Evolutionary conservation across 148 eudicot genomes (phyloP), one percentile per base, ranked within the genome.

Genomic region (Rhododendron molle): DNA sequence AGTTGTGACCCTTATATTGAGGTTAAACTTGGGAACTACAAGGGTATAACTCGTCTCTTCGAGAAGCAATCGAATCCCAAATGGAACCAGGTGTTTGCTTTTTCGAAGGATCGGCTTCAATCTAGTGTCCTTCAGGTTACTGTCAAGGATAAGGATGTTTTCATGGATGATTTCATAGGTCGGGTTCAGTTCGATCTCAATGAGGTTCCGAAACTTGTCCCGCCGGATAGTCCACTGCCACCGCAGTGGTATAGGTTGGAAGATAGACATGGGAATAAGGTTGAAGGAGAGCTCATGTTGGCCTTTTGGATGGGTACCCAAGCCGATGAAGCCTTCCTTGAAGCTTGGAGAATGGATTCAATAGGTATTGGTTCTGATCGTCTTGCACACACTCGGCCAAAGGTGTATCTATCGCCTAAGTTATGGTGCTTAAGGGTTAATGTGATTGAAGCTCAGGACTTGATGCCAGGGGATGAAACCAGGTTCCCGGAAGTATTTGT

Each of bases 241-340:
- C 88, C 90, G 4, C 90, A 90, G 38, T 90, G 92, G 90, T 90
- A 90, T 83, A 65, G 86, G 52, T 43, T 90, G 85, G 90, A 90
- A 81, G 83, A 88, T 16, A 49, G 85, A 36, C 72, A 84, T 4
- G 91, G 91, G 26, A 67, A 83, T 56, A 84, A 76, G 65, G 84
- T 69, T 58, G 65, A 82, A 34, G 89, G 88, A 28, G 87, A 85
- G 40, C n/a, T 89, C 23, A 90, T 89, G 90, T 77, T 87, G 44
- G 89, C 92, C 0, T 90, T 89, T 72, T 89, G 90, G 89, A 87
- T 90, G 87, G 89, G 89, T 18, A 87, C 90, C 3, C 92, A 90
- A 85, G 90, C 90, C 1, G 92, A 90, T 78, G 90, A 90, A 74
- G 90, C 90, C 5, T 90, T 90, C 44, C 73, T 90, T 36, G 89